Base-by-base conservation (phyloP, 108 stramenopile genomes). In the Seminavis robusta region DNA sequence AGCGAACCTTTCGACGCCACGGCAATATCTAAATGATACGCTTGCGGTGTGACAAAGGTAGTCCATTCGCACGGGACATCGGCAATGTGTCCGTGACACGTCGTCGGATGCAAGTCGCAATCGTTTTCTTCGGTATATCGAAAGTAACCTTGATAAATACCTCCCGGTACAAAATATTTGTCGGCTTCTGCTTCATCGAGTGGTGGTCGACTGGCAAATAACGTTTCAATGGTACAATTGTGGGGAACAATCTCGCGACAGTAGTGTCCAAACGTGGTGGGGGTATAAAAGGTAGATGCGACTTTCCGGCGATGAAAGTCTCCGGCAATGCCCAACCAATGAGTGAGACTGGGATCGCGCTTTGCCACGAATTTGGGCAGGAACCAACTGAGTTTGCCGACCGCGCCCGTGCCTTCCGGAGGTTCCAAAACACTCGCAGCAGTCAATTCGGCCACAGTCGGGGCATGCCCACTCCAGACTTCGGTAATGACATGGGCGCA, bases 61-160 rank as follows among this genome's bases (percentile, higher is more conserved):
- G 63, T 33, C 49, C 50, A 42, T 29, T 24, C 38, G 48, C 65
- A 71, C 0, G 70, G 61, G 29, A 40, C 50, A 44, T 48, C 56
- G 13, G 39, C 49, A 21, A 74, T 58, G 29, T 65, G 55, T 0
- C 73, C 73, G 5, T 55, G 68, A 40, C 73, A 74, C 21, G 47
- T 63, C 1, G 31, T 37, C 11, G 59, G 59, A 39, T 40, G 32
- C 9, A 36, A 1, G 17, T 8, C 33, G 59, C 76, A 77, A 34
- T 77, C 41, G 43, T 67, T 77, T 23, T 67, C 33, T 16, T 65
- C 76, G 1, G 76, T 71, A 3, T 36, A 24, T 33, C 70, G 58
- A 49, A 71, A 77, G 34, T 71, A 43, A 19, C 76, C 76, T 1
- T 21, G 61, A 56, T 65, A 76, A 21, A 60, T 34, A 11, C 27